Percentiles rank a stretch among this genome's conserved stretches.
Evolutionary conservation across 1,284 basidiomycete genomes (phyloP).

Genomic region (Melampsora americana): DNA sequence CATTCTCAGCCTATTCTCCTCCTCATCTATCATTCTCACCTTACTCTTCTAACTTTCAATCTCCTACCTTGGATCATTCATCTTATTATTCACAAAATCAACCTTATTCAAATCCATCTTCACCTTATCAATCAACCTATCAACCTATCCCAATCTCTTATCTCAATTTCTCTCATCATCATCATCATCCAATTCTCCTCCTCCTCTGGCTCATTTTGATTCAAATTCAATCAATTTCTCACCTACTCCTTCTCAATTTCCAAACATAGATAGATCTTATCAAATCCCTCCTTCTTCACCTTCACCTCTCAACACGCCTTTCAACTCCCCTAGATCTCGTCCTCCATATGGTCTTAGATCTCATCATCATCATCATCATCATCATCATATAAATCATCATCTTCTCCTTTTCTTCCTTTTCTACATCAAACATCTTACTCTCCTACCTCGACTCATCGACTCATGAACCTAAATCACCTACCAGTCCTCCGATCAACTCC

Average conservation of each 20-base stretch:
- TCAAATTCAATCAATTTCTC: too few relatives aligned
- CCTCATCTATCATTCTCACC: background rate
- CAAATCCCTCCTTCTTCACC: background rate
- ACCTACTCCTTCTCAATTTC: background rate
- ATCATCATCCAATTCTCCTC: background rate
- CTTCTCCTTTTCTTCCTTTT: background rate
- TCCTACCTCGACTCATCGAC: slow-evolving; percentile 12
- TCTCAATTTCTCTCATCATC: background rate
- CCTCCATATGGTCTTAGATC: background rate
- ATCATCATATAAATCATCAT: background rate
- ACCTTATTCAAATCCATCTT: background rate
- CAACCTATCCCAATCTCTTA: background rate
- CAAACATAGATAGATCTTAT: background rate
- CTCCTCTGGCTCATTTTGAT: background rate
- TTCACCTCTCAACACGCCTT: background rate
- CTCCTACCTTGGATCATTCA: background rate
- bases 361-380: background rate
- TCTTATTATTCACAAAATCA: background rate
- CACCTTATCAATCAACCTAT: background rate
- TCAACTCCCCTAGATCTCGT: background rate
- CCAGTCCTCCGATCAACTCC: background rate
- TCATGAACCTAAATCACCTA: slow-evolving; percentile 8
- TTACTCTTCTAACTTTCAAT: background rate
- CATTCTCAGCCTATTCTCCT: background rate
- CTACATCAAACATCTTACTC: slow-evolving; percentile 6